Evolutionary conservation across 2,329 filamentous ascomycete genomes (phyloP).

Genomic region (Verticillium zaregamsianum): DNA sequence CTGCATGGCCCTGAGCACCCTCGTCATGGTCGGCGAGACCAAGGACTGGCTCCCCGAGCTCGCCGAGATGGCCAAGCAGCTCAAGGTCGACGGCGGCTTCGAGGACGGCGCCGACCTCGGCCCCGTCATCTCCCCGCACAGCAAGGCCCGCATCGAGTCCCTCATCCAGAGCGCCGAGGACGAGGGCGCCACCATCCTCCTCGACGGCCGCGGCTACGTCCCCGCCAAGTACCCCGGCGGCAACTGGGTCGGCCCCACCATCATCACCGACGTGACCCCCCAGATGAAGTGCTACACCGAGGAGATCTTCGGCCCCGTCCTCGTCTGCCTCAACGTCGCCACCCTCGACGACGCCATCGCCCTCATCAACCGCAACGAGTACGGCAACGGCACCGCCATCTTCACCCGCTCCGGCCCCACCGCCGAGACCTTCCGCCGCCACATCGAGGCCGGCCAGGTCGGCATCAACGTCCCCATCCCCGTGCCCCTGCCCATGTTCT

Average conservation of each 20-base stretch:
- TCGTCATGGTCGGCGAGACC: constrained; percentile 81
- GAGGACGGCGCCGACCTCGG: constrained; percentile 76
- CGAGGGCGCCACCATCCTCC: constrained; percentile 77
- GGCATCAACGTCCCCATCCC: constrained; percentile 82
- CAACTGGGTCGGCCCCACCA: constrained; percentile 81
- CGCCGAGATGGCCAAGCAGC: constrained; percentile 67
- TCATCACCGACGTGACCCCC: constrained; percentile 75
- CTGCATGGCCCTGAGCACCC: constrained; percentile 81
- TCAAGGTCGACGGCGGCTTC: constrained; percentile 77
- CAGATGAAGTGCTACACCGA: constrained; percentile 82
- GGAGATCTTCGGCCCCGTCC: constrained; percentile 82
- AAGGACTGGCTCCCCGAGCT: constrained; percentile 78
- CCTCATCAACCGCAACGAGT: constrained; percentile 80
- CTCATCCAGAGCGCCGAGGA: constrained; percentile 73
- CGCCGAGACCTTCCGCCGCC: constrained; percentile 71
- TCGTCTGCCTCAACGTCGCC: constrained; percentile 75
- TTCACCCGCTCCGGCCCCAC: constrained; percentile 77
- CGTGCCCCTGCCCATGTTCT: constrained; percentile 67
- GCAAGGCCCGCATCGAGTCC: constrained; percentile 72
- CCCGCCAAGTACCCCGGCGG: constrained; percentile 78
- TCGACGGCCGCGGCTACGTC: constrained; percentile 73
- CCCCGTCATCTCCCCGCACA: constrained; percentile 75
- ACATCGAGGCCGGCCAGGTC: constrained; percentile 81
- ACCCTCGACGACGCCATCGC: constrained; percentile 77
- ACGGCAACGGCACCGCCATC: constrained; percentile 82